Percentiles rank a stretch among this genome's conserved stretches.
phyloP scores from a whole-genome alignment of 345 rosid genomes.

The Syzygium oleosum region DNA sequence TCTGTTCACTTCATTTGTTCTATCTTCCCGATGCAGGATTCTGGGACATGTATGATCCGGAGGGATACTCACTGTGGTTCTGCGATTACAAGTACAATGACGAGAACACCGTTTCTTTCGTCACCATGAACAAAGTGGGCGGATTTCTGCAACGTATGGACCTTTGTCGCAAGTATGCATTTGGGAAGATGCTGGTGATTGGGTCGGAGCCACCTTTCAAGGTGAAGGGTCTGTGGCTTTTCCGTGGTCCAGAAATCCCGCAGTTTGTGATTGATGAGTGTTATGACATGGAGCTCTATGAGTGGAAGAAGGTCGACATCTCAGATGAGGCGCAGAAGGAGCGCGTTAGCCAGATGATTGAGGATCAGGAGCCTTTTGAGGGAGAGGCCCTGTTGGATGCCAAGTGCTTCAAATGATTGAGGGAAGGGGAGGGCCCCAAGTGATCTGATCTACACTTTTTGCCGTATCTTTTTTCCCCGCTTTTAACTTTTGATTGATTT shows the following conservation, averaged over 20 bases:
- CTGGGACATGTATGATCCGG: constrained; percentile 99
- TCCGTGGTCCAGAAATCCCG: constrained; percentile 89
- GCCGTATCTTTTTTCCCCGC: neutral
- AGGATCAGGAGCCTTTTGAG: constrained; percentile 88
- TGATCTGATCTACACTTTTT: neutral
- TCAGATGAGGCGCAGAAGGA: constrained; percentile 84
- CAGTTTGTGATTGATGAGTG: constrained; percentile 83
- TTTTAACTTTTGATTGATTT: neutral
- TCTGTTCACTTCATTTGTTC: neutral
- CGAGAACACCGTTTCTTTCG: constrained; percentile 84
- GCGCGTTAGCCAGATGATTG: constrained; percentile 92
- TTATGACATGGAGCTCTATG: constrained; percentile 95
- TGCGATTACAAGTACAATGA: constrained; percentile 97
- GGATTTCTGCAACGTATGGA: constrained; percentile 99
- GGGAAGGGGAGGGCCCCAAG: neutral
- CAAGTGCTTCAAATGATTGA: constrained; percentile 82
- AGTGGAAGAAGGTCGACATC: constrained; percentile 86
- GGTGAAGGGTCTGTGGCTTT: constrained; percentile 94
- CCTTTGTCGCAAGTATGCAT: constrained; percentile 86
- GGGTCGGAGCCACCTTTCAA: constrained; percentile 79
- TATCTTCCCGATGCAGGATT: constrained; percentile 48
- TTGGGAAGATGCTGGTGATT: constrained; percentile 92
- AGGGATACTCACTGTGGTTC: constrained; percentile 98
- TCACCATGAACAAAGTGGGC: constrained; percentile 86
- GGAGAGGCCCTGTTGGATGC: constrained; percentile 93